Percentiles rank a stretch among this genome's conserved stretches.
Evolutionary conservation across 495 filamentous ascomycete genomes (phyloP).

Genomic region (Aspergillus cristatus): DNA sequence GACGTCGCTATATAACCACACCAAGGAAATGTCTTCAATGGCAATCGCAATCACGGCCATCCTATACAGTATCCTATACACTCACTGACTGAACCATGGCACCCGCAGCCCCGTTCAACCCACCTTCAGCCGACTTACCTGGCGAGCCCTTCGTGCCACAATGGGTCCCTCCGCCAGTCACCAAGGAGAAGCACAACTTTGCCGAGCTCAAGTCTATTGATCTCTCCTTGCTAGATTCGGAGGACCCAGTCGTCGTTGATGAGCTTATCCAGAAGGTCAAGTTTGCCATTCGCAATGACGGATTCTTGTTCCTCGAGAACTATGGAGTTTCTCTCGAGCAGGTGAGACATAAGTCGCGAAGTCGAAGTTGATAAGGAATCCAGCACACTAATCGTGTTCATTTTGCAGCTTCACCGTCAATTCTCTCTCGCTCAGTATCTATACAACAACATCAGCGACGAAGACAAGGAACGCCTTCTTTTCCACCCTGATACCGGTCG

Average conservation of each 20-base stretch:
- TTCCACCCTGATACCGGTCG: conserved; percentile 28
- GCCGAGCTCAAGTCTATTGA: conserved; percentile 33
- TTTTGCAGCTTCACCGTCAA: conserved; percentile 36
- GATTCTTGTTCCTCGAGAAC: conserved; percentile 38
- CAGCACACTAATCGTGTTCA: not conserved
- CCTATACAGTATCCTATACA: no score
- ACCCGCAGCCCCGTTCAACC: conserved; percentile 29
- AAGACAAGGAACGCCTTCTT: conserved; percentile 34
- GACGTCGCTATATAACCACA: no score
- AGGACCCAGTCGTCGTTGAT: conserved; percentile 27
- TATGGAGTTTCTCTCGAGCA: conserved; percentile 40
- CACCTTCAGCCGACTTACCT: conserved; percentile 23
- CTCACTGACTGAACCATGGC: conserved; percentile 12
- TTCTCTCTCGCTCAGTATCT: conserved; percentile 36
- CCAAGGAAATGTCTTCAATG: no score
- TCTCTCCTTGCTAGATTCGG: conserved; percentile 24
- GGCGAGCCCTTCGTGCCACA: conserved; percentile 32
- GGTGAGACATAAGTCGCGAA: conserved; percentile 10
- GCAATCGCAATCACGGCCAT: no score
- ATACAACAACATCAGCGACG: conserved; percentile 34
- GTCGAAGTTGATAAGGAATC: not conserved
- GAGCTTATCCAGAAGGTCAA: conserved; percentile 30
- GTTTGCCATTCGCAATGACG: conserved; percentile 33
- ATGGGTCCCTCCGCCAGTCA: conserved; percentile 33
- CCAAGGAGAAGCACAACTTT: conserved; percentile 27